A percentile compares a stretch with the other conserved stretches of the same genome.
phyloP scores from a whole-genome alignment of 1,139 yeast species.

The Lizanozyma gosingica region DNA sequence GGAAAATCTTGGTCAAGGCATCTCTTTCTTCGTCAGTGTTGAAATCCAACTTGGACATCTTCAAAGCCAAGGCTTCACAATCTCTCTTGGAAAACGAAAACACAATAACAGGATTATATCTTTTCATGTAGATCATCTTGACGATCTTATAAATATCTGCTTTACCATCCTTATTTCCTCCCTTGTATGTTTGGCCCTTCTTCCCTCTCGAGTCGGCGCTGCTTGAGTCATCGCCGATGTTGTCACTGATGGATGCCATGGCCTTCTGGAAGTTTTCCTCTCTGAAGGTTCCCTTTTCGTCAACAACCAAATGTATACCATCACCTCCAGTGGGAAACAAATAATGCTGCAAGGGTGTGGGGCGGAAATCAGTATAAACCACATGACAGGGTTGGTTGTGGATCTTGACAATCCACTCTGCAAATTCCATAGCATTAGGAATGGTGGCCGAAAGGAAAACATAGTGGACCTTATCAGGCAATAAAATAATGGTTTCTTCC shows the following conservation, averaged over 20 bases:
- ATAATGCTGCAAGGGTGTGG: slow-evolving; percentile 96
- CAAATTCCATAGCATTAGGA: slow-evolving; percentile 97
- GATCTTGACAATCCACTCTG: slow-evolving; percentile 95
- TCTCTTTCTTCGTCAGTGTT: slow-evolving; percentile 89
- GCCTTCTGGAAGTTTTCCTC: slow-evolving; percentile 98
- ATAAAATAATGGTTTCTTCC: slow-evolving; percentile 95
- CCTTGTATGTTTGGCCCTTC: slow-evolving; percentile 81
- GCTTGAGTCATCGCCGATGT: slow-evolving; percentile 75
- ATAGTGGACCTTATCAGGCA: slow-evolving; percentile 90
- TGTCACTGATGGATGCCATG: slow-evolving; percentile 85
- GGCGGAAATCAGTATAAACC: slow-evolving; percentile 97
- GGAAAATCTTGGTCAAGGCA: slow-evolving; percentile 78
- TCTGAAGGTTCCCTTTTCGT: slow-evolving; percentile 90
- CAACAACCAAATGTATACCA: slow-evolving; percentile 95
- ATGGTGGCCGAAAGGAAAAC: slow-evolving; percentile 92
- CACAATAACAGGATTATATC: slow-evolving; percentile 95
- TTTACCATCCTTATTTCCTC: slow-evolving; percentile 76
- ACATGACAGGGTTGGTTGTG: slow-evolving; percentile 97
- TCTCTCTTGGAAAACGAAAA: slow-evolving; percentile 95
- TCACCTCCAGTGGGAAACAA: slow-evolving; percentile 96
- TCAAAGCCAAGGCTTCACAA: slow-evolving; percentile 87
- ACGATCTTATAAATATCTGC: slow-evolving; percentile 95
- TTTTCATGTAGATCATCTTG: slow-evolving; percentile 93
- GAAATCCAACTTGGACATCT: slow-evolving; percentile 91
- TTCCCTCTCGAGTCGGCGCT: slow-evolving; percentile 54